Evolutionary conservation across 768 basidiomycete genomes (phyloP).

Genomic region (Fistulinella prunicolor): DNA sequence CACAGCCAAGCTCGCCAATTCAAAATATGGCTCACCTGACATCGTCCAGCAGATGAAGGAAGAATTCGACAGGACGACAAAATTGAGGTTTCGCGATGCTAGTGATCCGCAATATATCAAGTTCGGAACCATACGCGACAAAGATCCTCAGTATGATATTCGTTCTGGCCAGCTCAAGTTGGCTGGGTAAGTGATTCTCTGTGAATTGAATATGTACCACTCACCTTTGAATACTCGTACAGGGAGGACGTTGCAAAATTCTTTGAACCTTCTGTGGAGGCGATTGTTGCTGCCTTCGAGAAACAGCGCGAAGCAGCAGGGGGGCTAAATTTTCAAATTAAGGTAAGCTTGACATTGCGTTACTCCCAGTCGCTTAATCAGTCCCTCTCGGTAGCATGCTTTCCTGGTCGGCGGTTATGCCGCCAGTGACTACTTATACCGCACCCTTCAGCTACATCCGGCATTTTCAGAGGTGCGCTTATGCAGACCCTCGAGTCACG

Average conservation of each 20-base stretch:
- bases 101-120: constrained; percentile 35
- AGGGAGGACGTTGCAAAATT: constrained; percentile 38
- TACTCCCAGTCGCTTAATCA: background rate
- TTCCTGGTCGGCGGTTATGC: constrained; percentile 54
- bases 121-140: constrained; percentile 38
- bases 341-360: background rate
- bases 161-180: constrained; percentile 37
- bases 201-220: background rate
- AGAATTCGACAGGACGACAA: constrained; percentile 36
- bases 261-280: constrained; percentile 43
- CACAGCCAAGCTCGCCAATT: constrained; percentile 30
- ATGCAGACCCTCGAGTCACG: constrained; percentile 46
- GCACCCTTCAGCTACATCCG: constrained; percentile 37
- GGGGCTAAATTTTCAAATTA: constrained; percentile 25
- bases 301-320: constrained; percentile 24
- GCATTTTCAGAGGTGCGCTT: constrained; percentile 37
- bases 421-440: constrained; percentile 45
- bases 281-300: constrained; percentile 33
- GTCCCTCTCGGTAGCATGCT: constrained; percentile 24
- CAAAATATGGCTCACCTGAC: constrained; percentile 26
- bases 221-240: background rate
- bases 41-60: constrained; percentile 33
- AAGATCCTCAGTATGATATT: constrained; percentile 34
- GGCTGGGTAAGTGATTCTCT: constrained; percentile 29
- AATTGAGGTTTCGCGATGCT: constrained; percentile 38